Evolutionary conservation across 805 yeast genomes (phyloP), one percentile per base, ranked within the genome.

Genomic region (Starmerella roubikii): DNA sequence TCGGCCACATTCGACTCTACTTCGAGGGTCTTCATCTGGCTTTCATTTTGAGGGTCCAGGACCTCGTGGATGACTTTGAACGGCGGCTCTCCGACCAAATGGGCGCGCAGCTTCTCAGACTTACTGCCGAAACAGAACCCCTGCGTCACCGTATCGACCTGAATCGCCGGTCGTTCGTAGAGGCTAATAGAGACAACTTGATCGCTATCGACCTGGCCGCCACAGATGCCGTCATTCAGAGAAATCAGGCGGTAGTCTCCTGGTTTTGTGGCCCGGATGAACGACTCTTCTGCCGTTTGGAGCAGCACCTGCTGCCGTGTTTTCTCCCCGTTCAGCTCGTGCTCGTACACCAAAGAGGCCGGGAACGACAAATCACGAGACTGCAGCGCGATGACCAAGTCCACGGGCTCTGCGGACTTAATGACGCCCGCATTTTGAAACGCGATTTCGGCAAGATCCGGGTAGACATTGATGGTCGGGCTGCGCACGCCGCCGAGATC

Each of bases 401-500:
- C 22, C 10, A 46, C 43, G 4, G 73, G 73, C 3, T 91, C 52
- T 37, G 37, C 57, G 46, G 40, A 52, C 40, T 45, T 44, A 42
- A 44, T 38, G 17, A 51, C 51, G 3, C 64, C 60, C n/a, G 64
- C 63, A 17, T 60, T 48, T 3, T 64, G 54, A 47, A 75, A 71
- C 1, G 61, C 61, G 4, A 69, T 74, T 4, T 62, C 56, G 18
- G 97, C 94, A 2, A 76, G 60, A 39, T 77, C 82, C 36, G 74
- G 63, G 50, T 86, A 71, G 1, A 85, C 85, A 23, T 67, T 65
- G n/a, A 91, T 63, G 20, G 60, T 67, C 13, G 74, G 74, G 45
- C 80, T 86, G 18, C 71, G 69, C 16, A 70, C 73, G 33, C 73
- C 69, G n/a, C 33, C 39, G 40, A 81, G 60, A 11, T 72, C 73